Percentiles rank a stretch among this genome's conserved stretches.
These are phyloP conservation scores for Lomentospora prolificans DNA, from an alignment of 2,329 filamentous ascomycete species.

Conservation along the genomic window DNA sequence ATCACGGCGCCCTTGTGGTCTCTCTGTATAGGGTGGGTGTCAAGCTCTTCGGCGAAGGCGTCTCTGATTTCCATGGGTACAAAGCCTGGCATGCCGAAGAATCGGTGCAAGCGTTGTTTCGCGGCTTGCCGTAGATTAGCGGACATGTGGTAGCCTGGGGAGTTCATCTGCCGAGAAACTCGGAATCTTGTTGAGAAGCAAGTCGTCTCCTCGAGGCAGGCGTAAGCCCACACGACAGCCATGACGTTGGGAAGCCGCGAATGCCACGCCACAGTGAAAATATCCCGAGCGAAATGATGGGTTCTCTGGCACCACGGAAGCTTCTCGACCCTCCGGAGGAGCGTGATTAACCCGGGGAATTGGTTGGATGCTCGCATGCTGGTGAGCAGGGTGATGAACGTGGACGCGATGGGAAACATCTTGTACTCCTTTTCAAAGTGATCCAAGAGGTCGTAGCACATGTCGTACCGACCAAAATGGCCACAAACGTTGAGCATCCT, in stretches of 20 bases:
- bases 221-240: constrained; percentile 24
- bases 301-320: neutral
- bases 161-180: constrained; percentile 10
- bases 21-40: neutral
- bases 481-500: constrained; percentile 32
- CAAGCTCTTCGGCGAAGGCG: neutral
- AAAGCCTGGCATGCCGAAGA: constrained; percentile 10
- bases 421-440: neutral
- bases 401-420: neutral
- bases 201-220: constrained; percentile 16
- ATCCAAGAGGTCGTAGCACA: constrained; percentile 2
- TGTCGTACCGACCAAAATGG: constrained; percentile 21
- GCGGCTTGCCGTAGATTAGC: neutral
- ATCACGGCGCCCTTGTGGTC: constrained; percentile 8
- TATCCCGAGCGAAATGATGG: neutral
- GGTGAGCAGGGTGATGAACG: constrained; percentile 10
- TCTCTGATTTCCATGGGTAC: constrained; percentile 8
- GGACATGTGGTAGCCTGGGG: constrained; percentile 8
- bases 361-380: neutral
- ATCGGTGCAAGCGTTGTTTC: neutral
- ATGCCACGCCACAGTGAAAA: constrained; percentile 1
- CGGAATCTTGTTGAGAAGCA: constrained; percentile 19
- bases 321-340: neutral
- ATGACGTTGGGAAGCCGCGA: constrained; percentile 17
- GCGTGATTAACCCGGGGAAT: neutral